These are phyloP conservation scores for Nidularia pulvinata DNA, from an alignment of 768 basidiomycete species.

Conservation along the genomic window DNA sequence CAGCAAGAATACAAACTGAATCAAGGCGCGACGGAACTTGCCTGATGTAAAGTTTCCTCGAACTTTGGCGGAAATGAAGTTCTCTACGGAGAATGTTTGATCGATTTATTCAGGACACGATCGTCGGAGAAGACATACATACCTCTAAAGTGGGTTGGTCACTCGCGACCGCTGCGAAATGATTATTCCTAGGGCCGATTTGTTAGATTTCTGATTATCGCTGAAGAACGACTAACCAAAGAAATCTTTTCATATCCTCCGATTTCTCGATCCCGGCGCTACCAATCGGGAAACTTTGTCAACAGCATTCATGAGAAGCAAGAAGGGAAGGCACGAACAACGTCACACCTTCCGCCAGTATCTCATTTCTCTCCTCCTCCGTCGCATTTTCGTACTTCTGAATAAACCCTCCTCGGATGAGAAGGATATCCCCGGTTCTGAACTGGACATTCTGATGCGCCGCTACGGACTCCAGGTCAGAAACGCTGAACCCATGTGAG, in stretches of 20 bases:
- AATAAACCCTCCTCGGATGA: constrained; percentile 63
- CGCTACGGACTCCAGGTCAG: constrained; percentile 59
- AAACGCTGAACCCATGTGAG: constrained; percentile 46
- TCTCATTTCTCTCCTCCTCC: constrained; percentile 39
- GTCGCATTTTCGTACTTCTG: constrained; percentile 46
- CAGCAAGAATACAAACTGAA: too few species aligned
- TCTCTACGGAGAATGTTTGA: background rate
- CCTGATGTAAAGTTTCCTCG: background rate
- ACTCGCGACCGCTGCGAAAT: constrained; percentile 69
- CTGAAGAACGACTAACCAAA: constrained; percentile 42
- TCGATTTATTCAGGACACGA: background rate
- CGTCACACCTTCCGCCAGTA: background rate
- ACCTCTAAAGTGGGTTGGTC: constrained; percentile 71
- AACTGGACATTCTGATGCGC: constrained; percentile 57
- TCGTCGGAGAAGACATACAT: too few species aligned
- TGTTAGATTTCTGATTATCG: background rate
- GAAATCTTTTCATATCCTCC: constrained; percentile 70
- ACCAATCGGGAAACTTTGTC: constrained; percentile 1
- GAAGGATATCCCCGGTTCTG: constrained; percentile 56
- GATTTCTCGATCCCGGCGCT: constrained; percentile 71
- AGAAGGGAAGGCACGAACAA: too few species aligned
- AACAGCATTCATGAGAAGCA: background rate
- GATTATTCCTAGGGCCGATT: constrained; percentile 51
- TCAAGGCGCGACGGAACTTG: background rate
- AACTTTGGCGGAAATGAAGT: background rate